Base-by-base conservation (phyloP, 768 basidiomycete species). In the Mycena leptocephala region DNA sequence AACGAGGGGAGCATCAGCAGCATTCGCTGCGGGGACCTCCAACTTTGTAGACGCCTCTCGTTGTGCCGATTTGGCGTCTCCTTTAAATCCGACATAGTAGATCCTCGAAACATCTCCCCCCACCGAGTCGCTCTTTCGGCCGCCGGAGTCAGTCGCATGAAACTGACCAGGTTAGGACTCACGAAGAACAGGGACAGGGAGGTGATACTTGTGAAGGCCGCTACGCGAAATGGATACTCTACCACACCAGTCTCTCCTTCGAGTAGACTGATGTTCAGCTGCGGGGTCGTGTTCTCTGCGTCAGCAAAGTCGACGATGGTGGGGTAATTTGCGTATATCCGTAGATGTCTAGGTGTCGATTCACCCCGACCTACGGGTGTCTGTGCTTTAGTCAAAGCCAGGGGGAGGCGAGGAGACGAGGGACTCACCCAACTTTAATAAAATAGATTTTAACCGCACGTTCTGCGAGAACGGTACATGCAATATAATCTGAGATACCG, bases 71-170 rank as follows among this genome's bases (percentile, higher is more conserved):
- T 88, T 86, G 59, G 88, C 86, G 77, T 95, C 94, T 51, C 96
- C 96, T 82, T 92, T 94, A 88, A 97, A 97, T 24, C 96, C 96
- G 53, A 97, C 80, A 80, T 93, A 97, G 81, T 94, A 97, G 43
- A 97, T 83, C 30, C 94, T 86, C 4, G 94, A 91, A 22, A 85
- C 76, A 9, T 95, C 93, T 32, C 89, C 93, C 7, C 94, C 95
- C 5, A 87, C 88, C 2, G 95, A 87, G 51, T 95, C 91, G 68
- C 91, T 92, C 95, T 95, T 76, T 32, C 70, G 33, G 24, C 56
- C 22, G 33, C 10, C 48, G 64, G 62, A 18, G 59, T 59, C 56
- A 73, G 71, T 64, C 32, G 51, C 59, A 62, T 30, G 32, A 7
- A 37, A 53, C 33, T 35, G 28, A 46, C 8, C 9, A 28, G 77